Base-by-base conservation (phyloP, 2,329 filamentous ascomycete genomes). In the Sordariomycetes sp. region DNA sequence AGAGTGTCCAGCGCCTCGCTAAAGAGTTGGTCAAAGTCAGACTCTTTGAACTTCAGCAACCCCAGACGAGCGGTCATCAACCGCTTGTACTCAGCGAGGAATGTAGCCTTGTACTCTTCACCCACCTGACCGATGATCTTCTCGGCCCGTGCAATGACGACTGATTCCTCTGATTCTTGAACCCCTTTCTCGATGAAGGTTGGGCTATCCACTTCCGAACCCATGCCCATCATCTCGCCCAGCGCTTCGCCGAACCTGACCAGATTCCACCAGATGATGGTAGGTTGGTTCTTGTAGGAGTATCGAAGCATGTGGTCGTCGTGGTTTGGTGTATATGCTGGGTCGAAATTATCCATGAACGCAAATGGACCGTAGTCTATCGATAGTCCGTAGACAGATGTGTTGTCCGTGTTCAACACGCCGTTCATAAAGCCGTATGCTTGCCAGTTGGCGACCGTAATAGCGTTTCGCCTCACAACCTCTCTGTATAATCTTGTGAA, bases 371-470 rank as follows among this genome's bases (percentile, higher is more conserved):
- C 92, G 52, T 88, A 98, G 58, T 98, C 92, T 42, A 98, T 82
- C 6, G 82, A 90, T 0, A 98, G 63, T 1, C 92, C 92, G 36
- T 79, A 79, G 33, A 98, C 72, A 0, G 87, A 94, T 0, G 92
- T 98, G 55, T 98, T 98, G 54, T 98, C 92, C 0, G 92, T 96
- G 59, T 98, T 98, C 38, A 98, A 67, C 4, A 98, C 92, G 30
- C 92, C 92, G 49, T 98, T 98, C 72, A 94, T 96, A 63, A 98
- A 98, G n/a, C 86, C 92, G 50, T 96, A 96, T 0, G 86, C 87
- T 63, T 98, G 93, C 90, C 92, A 96, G 45, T 82, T 75, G 9
- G 92, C 92, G 3, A 96, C 88, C 0, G 84, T 93, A 38, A 72
- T 68, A 2, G 92, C 92, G 51, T 95, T 98, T 21, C 85, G 75